Evolutionary conservation across 148 eudicot species (phyloP).

Genomic region (Chenopodium formosanum): DNA sequence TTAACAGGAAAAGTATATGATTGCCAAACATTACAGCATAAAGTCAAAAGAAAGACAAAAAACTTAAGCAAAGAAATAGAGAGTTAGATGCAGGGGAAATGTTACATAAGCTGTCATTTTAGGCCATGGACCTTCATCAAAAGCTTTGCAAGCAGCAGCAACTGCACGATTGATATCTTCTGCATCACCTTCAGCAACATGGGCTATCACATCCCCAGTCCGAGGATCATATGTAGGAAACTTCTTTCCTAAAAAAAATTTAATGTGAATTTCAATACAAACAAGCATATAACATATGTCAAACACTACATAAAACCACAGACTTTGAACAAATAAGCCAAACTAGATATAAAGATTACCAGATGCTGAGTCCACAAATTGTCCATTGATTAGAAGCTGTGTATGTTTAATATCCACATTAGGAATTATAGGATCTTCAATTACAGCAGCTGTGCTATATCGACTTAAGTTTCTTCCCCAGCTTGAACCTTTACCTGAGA

Average conservation of each 20-base stretch:
- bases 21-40: neutral
- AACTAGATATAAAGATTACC: constrained; percentile 38
- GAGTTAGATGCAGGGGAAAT: neutral
- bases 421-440: constrained; percentile 67
- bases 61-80: neutral
- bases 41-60: neutral
- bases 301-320: neutral
- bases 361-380: constrained; percentile 91
- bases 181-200: constrained; percentile 75
- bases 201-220: constrained; percentile 79
- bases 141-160: constrained; percentile 90
- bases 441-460: constrained; percentile 65
- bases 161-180: constrained; percentile 92
- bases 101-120: constrained; percentile 90
- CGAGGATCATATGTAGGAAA: constrained; percentile 88
- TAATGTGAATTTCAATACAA: neutral
- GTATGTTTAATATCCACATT: constrained; percentile 70
- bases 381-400: constrained; percentile 83
- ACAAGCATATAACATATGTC: too few relatives aligned
- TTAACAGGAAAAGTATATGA: neutral
- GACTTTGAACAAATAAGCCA: neutral
- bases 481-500: constrained; percentile 50
- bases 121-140: constrained; percentile 99
- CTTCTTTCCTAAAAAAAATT: constrained; percentile 62
- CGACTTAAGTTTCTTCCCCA: constrained; percentile 36